Conservation (phyloP, 768 basidiomycete genomes). For the Cystoderma amianthinum region DNA sequence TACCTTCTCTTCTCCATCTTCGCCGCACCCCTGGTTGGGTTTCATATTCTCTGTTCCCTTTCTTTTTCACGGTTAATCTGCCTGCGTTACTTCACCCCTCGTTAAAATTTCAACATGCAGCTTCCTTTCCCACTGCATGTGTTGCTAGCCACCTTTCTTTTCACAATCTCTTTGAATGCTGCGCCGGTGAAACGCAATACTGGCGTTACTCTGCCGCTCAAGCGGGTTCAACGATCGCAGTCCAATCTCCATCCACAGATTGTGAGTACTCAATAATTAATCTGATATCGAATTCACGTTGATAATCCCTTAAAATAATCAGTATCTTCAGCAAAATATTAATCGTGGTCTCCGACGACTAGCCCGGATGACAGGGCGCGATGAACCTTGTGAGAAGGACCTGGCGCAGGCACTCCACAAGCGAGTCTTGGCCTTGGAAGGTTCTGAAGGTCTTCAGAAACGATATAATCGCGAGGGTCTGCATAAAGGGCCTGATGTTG, state of each 20-base stretch:
- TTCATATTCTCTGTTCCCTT: conserved; percentile 17
- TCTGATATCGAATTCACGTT: neutral
- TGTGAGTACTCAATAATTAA: conserved; percentile 16
- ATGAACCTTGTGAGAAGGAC: conserved; percentile 37
- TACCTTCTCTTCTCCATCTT: conserved; percentile 6
- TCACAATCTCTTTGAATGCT: conserved; percentile 37
- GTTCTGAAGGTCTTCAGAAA: conserved; percentile 8
- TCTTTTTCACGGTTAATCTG: conserved; percentile 17
- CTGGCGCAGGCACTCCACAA: conserved; percentile 32
- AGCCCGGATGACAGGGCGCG: conserved; percentile 61
- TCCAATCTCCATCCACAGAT: conserved; percentile 21
- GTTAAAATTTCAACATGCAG: conserved; percentile 3
- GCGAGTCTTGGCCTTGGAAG: conserved; percentile 12
- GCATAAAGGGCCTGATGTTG: conserved; percentile 3
- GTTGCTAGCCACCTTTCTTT: conserved; percentile 45
- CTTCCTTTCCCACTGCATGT: conserved; percentile 32
- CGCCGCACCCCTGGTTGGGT: conserved; percentile 19
- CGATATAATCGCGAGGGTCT: conserved; percentile 18
- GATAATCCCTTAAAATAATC: conserved; percentile 2
- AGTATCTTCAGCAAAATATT: conserved; percentile 67
- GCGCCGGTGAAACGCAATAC: conserved; percentile 26
- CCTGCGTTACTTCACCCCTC: no score
- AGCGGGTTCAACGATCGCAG: conserved; percentile 23
- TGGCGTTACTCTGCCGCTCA: conserved; percentile 37
- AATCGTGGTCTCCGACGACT: conserved; percentile 60